A percentile compares a stretch with the other conserved stretches of the same genome.
Evolutionary conservation across 495 filamentous ascomycete genomes (phyloP).

Genomic region (Penicillium desertorum): DNA sequence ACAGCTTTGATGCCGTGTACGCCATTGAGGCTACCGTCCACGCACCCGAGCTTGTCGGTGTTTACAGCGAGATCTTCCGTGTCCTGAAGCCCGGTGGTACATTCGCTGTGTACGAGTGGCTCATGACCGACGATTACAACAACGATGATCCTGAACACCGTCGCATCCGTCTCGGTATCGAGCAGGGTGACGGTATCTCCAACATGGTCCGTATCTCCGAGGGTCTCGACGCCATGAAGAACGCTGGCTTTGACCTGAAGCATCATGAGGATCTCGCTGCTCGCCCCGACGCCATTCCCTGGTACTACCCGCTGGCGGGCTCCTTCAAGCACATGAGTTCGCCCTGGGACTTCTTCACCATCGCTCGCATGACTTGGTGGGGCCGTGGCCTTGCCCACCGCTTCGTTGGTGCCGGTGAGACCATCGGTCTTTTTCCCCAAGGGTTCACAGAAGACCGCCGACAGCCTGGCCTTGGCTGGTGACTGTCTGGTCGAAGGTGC

Average conservation of each 20-base stretch:
- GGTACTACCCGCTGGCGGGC: constrained; percentile 93
- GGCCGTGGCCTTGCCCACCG: constrained; percentile 75
- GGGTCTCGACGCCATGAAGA: constrained; percentile 79
- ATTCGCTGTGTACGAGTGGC: constrained; percentile 98
- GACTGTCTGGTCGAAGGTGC: constrained; percentile 90
- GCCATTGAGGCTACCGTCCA: constrained; percentile 98
- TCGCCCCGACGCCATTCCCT: constrained; percentile 73
- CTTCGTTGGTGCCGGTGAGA: constrained; percentile 78
- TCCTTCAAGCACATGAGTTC: constrained; percentile 79
- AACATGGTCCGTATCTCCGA: constrained; percentile 96
- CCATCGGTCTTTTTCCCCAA: constrained; percentile 67
- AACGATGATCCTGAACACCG: constrained; percentile 85
- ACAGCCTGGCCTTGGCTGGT: constrained; percentile 77
- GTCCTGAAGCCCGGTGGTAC: constrained; percentile 95
- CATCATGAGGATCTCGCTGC: constrained; percentile 89
- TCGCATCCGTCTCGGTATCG: constrained; percentile 89
- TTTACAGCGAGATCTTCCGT: constrained; percentile 91
- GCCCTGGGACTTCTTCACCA: constrained; percentile 76
- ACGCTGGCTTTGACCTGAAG: constrained; percentile 82
- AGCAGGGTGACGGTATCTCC: constrained; percentile 94
- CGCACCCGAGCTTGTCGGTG: constrained; percentile 89
- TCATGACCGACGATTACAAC: constrained; percentile 97
- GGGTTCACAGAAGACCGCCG: constrained; percentile 94
- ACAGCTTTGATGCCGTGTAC: constrained; percentile 93
- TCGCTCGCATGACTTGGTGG: constrained; percentile 86